Conservation (phyloP, 371 early-diverging fungal species). For the Apophysomyces trapeziformis region DNA sequence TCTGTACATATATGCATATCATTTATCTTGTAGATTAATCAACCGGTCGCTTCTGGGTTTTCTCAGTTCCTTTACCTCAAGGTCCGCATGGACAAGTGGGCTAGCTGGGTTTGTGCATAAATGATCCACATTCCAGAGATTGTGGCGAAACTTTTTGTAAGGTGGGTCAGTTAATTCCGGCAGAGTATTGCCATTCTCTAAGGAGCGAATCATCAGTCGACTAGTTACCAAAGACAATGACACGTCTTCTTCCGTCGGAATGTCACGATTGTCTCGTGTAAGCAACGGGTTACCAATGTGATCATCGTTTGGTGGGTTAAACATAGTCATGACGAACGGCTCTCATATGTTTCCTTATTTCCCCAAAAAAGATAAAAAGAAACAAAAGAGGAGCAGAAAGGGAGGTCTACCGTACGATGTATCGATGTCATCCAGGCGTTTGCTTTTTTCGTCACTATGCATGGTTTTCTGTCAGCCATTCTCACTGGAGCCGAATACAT, state of each 20-base stretch:
- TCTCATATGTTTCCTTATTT: not conserved
- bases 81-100: conserved; percentile 36
- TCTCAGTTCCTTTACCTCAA: conserved; percentile 36
- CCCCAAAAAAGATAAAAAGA: not conserved
- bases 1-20: conserved; percentile 16
- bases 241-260: conserved; percentile 24
- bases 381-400: not conserved
- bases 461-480: conserved; percentile 5
- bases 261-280: conserved; percentile 17
- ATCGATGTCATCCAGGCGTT: conserved; percentile 11
- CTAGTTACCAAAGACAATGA: conserved; percentile 35
- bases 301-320: conserved; percentile 7
- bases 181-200: conserved; percentile 12
- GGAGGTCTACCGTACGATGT: not conserved
- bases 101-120: conserved; percentile 37
- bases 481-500: not conserved
- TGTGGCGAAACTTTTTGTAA: conserved; percentile 31
- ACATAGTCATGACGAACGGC: conserved; percentile 7
- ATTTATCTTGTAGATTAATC: conserved; percentile 1
- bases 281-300: conserved; percentile 13
- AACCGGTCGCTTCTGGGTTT: conserved; percentile 11
- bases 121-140: conserved; percentile 35
- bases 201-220: conserved; percentile 35
- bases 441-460: conserved; percentile 10
- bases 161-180: conserved; percentile 22